A percentile compares a stretch with the other conserved stretches of the same genome.
These are phyloP conservation scores for Trichomonascaceae sp. DNA, from an alignment of 1,139 yeast genomes.

Conservation along the genomic window DNA sequence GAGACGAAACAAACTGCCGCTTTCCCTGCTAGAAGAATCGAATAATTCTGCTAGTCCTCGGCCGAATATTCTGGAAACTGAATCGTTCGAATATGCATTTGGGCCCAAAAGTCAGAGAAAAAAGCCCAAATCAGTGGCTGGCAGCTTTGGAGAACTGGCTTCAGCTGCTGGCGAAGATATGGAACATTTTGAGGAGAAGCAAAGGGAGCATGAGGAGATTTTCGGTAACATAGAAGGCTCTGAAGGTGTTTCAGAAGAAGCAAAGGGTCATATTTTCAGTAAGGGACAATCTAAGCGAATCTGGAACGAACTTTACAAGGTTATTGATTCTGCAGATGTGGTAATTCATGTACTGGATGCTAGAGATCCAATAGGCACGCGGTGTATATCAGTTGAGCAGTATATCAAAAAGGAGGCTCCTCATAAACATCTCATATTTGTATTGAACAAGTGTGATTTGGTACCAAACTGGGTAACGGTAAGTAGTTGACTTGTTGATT, in stretches of 20 bases:
- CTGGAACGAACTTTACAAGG: constrained; percentile 96
- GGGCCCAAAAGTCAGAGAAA: constrained; percentile 96
- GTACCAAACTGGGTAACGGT: constrained; percentile 99
- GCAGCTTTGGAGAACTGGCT: constrained; percentile 79
- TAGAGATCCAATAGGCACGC: constrained; percentile 93
- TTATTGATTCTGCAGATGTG: constrained; percentile 95
- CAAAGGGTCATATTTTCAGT: constrained; percentile 90
- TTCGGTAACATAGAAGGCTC: constrained; percentile 19
- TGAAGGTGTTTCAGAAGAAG: constrained; percentile 78
- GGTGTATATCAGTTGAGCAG: constrained; percentile 90
- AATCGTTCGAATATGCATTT: constrained; percentile 72
- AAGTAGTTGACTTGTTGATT: constrained; percentile 41
- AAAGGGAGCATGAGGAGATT: constrained; percentile 49
- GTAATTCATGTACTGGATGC: constrained; percentile 96
- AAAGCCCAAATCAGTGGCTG: constrained; percentile 75
- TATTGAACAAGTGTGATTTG: constrained; percentile 93
- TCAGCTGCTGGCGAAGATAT: constrained; percentile 52
- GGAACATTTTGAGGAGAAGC: constrained; percentile 60
- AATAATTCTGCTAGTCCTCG: constrained; percentile 57
- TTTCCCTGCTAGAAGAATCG: constrained; percentile 82
- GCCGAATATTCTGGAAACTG: constrained; percentile 81
- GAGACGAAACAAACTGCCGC: constrained; percentile 87
- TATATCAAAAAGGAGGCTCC: constrained; percentile 91
- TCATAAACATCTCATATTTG: constrained; percentile 92
- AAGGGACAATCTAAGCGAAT: constrained; percentile 98